A percentile compares a stretch with the other conserved stretches of the same genome.
These are phyloP conservation scores for Coniosporium apollinis DNA, from an alignment of 495 filamentous ascomycete species.

Conservation along the genomic window DNA sequence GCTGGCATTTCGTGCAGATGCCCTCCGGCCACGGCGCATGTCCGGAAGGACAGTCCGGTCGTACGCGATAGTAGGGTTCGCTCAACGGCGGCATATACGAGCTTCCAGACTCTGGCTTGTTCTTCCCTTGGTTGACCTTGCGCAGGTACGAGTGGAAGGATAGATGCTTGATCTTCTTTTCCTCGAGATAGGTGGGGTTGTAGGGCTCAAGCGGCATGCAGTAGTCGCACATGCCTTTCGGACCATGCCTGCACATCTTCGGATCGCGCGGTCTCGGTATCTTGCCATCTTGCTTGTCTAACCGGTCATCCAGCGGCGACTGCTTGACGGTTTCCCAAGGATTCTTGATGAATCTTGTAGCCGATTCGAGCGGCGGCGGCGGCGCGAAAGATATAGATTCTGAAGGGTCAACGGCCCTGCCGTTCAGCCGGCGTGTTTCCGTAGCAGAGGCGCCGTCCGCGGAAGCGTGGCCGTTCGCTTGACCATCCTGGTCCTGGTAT, in stretches of 20 bases:
- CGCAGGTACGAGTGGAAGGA: constrained; percentile 90
- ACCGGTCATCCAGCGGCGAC: constrained; percentile 62
- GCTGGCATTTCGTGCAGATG: constrained; percentile 98
- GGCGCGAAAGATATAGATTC: constrained; percentile 46
- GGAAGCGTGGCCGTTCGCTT: constrained; percentile 34
- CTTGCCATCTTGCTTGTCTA: constrained; percentile 89
- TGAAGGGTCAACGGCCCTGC: constrained; percentile 52
- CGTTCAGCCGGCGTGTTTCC: constrained; percentile 45
- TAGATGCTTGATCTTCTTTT: constrained; percentile 96
- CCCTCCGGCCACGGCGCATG: constrained; percentile 89
- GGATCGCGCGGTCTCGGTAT: constrained; percentile 57
- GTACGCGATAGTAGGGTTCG: constrained; percentile 87
- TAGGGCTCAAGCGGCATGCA: constrained; percentile 98
- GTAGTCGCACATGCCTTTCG: constrained; percentile 98
- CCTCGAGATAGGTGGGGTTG: constrained; percentile 64
- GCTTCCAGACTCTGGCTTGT: constrained; percentile 76
- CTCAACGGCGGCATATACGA: constrained; percentile 93
- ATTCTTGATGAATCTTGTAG: constrained; percentile 52
- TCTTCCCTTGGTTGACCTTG: constrained; percentile 89
- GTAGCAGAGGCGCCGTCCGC: constrained; percentile 10
- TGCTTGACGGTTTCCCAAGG: constrained; percentile 88
- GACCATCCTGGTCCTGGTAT: constrained; percentile 41
- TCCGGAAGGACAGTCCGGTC: constrained; percentile 74
- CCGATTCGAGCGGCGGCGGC: constrained; percentile 31
- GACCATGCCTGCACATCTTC: constrained; percentile 89